Evolutionary conservation across 1,139 yeast species (phyloP).

Genomic region (Taiozyma onychis): DNA sequence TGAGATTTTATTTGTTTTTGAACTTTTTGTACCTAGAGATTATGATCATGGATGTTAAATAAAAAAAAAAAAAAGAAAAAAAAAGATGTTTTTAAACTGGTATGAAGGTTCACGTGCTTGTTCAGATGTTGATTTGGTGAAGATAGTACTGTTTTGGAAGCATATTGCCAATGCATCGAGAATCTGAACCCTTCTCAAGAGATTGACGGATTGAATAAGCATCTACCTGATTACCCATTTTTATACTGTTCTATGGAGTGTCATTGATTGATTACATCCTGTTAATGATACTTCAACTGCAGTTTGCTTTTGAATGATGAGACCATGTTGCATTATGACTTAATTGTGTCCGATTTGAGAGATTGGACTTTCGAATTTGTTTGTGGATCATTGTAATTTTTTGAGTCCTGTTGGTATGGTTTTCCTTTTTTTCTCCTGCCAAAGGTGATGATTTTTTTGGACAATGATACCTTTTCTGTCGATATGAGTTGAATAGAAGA

Average conservation of each 20-base stretch:
- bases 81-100: neutral
- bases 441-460: neutral
- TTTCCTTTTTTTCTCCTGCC: neutral
- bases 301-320: neutral
- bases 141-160: conserved; percentile 7
- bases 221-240: neutral
- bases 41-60: neutral
- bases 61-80: neutral
- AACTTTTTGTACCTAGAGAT: neutral
- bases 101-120: neutral
- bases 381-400: neutral
- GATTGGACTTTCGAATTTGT: neutral
- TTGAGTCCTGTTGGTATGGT: neutral
- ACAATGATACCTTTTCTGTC: neutral
- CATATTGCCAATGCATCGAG: conserved; percentile 17
- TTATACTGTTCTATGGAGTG: neutral
- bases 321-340: neutral
- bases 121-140: neutral
- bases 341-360: neutral
- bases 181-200: neutral
- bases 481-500: neutral
- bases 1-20: neutral
- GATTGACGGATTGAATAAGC: neutral
- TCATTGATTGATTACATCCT: neutral
- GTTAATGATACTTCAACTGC: neutral